Base-by-base conservation (phyloP, 2,329 filamentous ascomycete species). In the Colletotrichum trifolii region DNA sequence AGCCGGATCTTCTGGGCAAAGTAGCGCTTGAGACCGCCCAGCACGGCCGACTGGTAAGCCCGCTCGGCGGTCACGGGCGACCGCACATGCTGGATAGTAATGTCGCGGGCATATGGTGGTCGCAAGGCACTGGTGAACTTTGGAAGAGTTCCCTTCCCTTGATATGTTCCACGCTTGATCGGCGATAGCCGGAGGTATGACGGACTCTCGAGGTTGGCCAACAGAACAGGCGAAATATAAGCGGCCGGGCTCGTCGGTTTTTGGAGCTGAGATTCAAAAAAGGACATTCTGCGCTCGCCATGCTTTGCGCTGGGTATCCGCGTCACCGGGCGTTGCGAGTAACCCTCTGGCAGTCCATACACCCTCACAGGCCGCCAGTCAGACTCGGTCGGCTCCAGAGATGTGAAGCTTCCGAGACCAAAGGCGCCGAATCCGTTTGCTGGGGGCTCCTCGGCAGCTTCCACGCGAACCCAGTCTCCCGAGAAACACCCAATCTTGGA, bases 401-500 rank as follows among this genome's bases (percentile, higher is more conserved):
- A 83, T 54, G 53, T 77, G 73, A 89, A 91, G 67, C 87, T 89
- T 25, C 88, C 88, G 4, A 93, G 81, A 2, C 89, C 89, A 79
- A 89, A 91, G 0, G 85, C 81, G 54, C 86, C 91, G 69, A 87
- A 87, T 15, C 84, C 91, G 75, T 88, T 91, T 13, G 82, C 80
- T 25, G 86, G 90, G 64, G 92, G 91, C 73, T 94, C 92, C 69
- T 91, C 86, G 0, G 92, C 86, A 6, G 88, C 85, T 78, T 97
- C 93, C 10, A 97, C 83, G 25, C 91, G 89, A 10, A 97, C 93
- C 96, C 96, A 99, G 74, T 99, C 96, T 36, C 96, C 96, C 0
- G 95, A 98, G 74, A 99, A 99, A 76, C 95, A 98, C 13, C 95
- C 94, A 58, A 99, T 91, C 70, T 94, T 94, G 12, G 93, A 91